Conservation (phyloP, 2,329 filamentous ascomycete species). For the Ophiostoma pallidulum region DNA sequence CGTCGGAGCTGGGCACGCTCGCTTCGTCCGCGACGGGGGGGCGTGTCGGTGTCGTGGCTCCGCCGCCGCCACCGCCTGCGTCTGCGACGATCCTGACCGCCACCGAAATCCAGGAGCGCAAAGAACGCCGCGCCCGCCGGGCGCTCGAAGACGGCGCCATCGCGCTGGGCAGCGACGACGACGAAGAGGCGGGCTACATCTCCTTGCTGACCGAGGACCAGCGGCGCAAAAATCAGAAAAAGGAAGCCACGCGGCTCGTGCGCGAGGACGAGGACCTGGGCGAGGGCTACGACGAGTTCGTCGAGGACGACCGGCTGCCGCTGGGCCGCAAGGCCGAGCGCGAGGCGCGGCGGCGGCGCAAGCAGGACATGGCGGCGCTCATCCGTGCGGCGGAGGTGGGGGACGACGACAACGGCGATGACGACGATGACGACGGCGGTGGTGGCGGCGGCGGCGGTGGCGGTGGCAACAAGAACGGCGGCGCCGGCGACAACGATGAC, state of each 20-base stretch:
- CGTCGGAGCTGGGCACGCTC: slow-evolving; percentile 29
- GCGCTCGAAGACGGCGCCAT: slow-evolving; percentile 61
- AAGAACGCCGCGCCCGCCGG: slow-evolving; percentile 73
- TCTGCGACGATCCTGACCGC: slow-evolving; percentile 58
- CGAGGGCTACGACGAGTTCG: slow-evolving; percentile 88
- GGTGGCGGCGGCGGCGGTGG: too few species aligned
- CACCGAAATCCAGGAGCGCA: slow-evolving; percentile 82
- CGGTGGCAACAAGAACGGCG: slow-evolving; percentile 37
- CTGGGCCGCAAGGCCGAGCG: slow-evolving; percentile 71
- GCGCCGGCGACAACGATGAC: slow-evolving; percentile 52
- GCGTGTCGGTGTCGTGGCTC: slow-evolving; percentile 8
- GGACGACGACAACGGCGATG: slow-evolving; percentile 36
- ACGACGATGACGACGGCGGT: slow-evolving; percentile 45
- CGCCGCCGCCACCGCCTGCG: slow-evolving; percentile 24
- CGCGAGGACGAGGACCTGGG: slow-evolving; percentile 85
- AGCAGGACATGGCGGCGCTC: slow-evolving; percentile 71
- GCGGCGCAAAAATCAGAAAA: slow-evolving; percentile 37
- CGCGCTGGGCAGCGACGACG: slow-evolving; percentile 50
- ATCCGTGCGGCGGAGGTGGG: slow-evolving; percentile 70
- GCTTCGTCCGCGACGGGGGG: background rate
- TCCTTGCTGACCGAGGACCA: slow-evolving; percentile 22
- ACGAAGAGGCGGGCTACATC: slow-evolving; percentile 27
- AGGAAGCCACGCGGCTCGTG: slow-evolving; percentile 64
- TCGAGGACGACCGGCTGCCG: slow-evolving; percentile 72
- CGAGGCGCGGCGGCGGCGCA: slow-evolving; percentile 55